phyloP scores from a whole-genome alignment of 768 basidiomycete genomes.

The Leccinum uliginosum region DNA sequence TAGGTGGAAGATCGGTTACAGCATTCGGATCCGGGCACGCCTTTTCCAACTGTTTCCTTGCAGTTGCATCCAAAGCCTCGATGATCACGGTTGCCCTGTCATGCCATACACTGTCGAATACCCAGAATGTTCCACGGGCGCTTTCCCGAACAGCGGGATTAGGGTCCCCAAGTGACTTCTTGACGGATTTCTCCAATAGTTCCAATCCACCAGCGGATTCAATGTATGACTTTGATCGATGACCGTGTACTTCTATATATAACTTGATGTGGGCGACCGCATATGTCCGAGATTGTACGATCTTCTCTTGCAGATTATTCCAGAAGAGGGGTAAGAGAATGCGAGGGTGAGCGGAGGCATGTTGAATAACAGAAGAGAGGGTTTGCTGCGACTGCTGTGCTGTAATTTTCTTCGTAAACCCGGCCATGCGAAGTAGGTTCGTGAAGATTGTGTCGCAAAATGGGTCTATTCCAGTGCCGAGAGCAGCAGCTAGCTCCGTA shows the following conservation, averaged over 20 bases:
- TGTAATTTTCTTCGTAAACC: conserved; percentile 88
- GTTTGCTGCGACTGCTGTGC: conserved; percentile 81
- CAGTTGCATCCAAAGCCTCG: conserved; percentile 59
- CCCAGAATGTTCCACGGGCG: conserved; percentile 75
- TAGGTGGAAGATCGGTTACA: conserved; percentile 39
- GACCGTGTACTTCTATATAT: conserved; percentile 71
- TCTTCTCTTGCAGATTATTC: conserved; percentile 75
- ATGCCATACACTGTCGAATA: conserved; percentile 71
- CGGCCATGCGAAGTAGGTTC: conserved; percentile 81
- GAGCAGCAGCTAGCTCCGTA: conserved; percentile 60
- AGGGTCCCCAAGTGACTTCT: conserved; percentile 69
- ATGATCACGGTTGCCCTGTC: conserved; percentile 62
- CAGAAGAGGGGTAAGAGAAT: conserved; percentile 64
- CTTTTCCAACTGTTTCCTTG: conserved; percentile 83
- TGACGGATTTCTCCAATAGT: conserved; percentile 66
- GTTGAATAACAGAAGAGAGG: conserved; percentile 60
- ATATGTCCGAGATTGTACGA: conserved; percentile 64
- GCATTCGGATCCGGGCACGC: conserved; percentile 61
- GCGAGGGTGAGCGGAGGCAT: conserved; percentile 70
- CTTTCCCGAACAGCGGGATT: conserved; percentile 77
- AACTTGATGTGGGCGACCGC: conserved; percentile 66
- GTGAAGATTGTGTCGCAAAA: conserved; percentile 73
- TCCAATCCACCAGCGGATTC: conserved; percentile 70
- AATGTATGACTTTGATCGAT: conserved; percentile 56
- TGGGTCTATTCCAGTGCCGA: conserved; percentile 70